Evolutionary conservation across 2,329 filamentous ascomycete genomes (phyloP), one percentile per base, ranked within the genome.

Genomic region (Zymoseptoria ardabiliae): DNA sequence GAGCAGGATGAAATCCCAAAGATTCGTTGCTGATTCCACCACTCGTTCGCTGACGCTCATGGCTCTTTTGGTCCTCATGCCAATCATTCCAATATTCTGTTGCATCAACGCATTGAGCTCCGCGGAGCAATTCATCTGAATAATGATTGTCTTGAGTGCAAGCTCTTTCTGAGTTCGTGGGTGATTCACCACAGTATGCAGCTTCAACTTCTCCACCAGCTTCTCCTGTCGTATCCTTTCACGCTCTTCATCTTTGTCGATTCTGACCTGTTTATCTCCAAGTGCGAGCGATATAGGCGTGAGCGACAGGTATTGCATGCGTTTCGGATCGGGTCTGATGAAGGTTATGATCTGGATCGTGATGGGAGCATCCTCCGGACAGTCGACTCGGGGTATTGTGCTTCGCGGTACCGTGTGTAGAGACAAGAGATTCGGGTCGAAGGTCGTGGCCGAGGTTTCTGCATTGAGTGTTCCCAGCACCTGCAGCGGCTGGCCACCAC

Each of bases 231-330:
- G 82, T 61, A 82, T 82, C 61, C 86, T 86, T 58, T 76, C 85
- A 56, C 79, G 79, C 69, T 90, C 87, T 64, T 94, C 88, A 60
- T 88, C 88, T 2, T 85, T 83, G 68, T 95, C 89, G 13, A 87
- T 81, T 45, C 81, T 83, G 58, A 82, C 79, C 59, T 65, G 78
- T 67, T 93, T 91, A 70, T 93, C 89, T 2, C 83, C 89, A 13
- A 99, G 78, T 0, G 91, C 91, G 50, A 99, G 80, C 0, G 91
- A 87, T 55, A 99, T 97, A 0, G 94, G 93, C 25, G 85, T 84
- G 20, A 97, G 79, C 0, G 94, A 99, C 67, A 97, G 88, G 74
- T 97, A 99, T 74, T 99, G 93, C 94, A 99, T 97, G 58, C 86
- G 84, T 30, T 82, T 85, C 0, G 94, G 93, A 58, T 88, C 83